These are phyloP conservation scores for Aspergillus costaricaensis DNA, from an alignment of 2,329 filamentous ascomycete species.

Conservation along the genomic window DNA sequence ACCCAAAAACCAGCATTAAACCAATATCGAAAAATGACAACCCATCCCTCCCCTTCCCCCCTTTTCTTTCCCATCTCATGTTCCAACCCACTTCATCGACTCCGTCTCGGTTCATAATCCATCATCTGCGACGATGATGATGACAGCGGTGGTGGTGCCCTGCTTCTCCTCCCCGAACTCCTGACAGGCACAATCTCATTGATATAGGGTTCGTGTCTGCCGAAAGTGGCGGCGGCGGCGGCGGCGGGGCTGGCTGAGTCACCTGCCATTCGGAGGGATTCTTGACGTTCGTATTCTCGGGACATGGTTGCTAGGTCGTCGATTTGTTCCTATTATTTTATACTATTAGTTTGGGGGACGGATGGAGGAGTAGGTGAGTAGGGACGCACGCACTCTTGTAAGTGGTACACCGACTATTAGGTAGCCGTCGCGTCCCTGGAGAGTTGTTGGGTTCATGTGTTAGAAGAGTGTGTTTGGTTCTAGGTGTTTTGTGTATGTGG, in stretches of 20 bases:
- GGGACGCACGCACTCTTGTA: constrained; percentile 39
- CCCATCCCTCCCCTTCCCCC: no score
- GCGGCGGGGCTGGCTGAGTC: constrained; percentile 18
- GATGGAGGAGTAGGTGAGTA: neutral
- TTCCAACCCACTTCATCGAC: constrained; percentile 3
- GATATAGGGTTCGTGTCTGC: constrained; percentile 42
- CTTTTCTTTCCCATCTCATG: no score
- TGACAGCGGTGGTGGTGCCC: constrained; percentile 18
- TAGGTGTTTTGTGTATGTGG: no score
- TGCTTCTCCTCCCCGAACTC: constrained; percentile 29
- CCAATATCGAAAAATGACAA: neutral
- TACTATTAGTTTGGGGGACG: constrained; percentile 12
- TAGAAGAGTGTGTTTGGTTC: neutral
- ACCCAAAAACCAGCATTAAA: neutral
- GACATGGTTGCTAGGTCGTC: constrained; percentile 51
- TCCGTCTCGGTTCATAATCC: constrained; percentile 34
- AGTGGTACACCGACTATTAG: constrained; percentile 49
- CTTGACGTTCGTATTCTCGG: constrained; percentile 50
- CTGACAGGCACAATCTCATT: constrained; percentile 46
- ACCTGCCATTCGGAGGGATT: constrained; percentile 47
- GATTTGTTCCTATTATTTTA: constrained; percentile 47
- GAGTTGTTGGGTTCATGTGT: neutral
- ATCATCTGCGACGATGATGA: neutral
- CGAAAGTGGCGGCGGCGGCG: constrained; percentile 14
- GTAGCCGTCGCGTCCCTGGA: constrained; percentile 52